Percentiles rank a stretch among this genome's conserved stretches.
These are phyloP conservation scores for Cercospora zeina DNA, from an alignment of 2,329 filamentous ascomycete genomes.

Conservation along the genomic window DNA sequence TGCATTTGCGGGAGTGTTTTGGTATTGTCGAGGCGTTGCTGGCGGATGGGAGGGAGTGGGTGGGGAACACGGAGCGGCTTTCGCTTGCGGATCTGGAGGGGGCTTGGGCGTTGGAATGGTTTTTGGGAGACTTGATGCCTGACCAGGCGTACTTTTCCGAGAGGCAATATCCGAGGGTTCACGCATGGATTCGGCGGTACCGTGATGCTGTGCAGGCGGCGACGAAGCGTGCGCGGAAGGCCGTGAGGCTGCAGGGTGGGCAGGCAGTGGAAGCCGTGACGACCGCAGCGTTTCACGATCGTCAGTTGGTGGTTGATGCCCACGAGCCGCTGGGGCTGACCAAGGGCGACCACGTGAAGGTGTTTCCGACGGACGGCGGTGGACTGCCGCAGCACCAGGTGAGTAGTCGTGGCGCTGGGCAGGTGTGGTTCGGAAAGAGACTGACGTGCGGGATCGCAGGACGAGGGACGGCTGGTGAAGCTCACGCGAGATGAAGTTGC, in stretches of 20 bases:
- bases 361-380: slow-evolving; percentile 62
- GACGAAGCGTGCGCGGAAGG: slow-evolving; percentile 44
- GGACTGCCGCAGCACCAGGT: slow-evolving; percentile 54
- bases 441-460: slow-evolving; percentile 37
- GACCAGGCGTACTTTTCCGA: slow-evolving; percentile 55
- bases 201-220: slow-evolving; percentile 50
- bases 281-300: slow-evolving; percentile 51
- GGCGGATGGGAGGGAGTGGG: slow-evolving; percentile 66
- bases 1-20: slow-evolving; percentile 57
- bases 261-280: slow-evolving; percentile 56
- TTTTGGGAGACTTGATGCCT: slow-evolving; percentile 54
- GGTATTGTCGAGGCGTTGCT: slow-evolving; percentile 63
- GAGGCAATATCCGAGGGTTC: slow-evolving; percentile 59
- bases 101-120: slow-evolving; percentile 61
- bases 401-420: too few relatives aligned
- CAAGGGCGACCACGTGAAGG: slow-evolving; percentile 56
- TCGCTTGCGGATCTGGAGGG: slow-evolving; percentile 66
- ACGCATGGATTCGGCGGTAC: slow-evolving; percentile 67
- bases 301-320: slow-evolving; percentile 48
- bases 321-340: slow-evolving; percentile 56
- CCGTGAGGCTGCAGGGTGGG: slow-evolving; percentile 53
- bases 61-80: slow-evolving; percentile 56
- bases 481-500: slow-evolving; percentile 59
- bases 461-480: slow-evolving; percentile 57
- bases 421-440: not conserved